Evolutionary conservation across 352 stramenopile genomes (phyloP).

Genomic region (Pythium brachiatum): DNA sequence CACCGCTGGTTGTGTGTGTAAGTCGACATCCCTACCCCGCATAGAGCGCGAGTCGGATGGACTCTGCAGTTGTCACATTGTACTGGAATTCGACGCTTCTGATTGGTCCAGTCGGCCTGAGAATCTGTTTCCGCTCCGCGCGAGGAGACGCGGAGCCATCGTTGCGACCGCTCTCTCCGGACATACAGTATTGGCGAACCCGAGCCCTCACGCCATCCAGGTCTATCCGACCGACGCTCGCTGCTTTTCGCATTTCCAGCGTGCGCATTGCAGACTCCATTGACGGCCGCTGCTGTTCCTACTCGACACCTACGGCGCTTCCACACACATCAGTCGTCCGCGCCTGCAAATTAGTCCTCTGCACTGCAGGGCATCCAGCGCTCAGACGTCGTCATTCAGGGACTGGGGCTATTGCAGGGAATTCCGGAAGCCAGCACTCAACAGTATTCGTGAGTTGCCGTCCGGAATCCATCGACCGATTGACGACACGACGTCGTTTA

Average conservation of each 20-base stretch:
- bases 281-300: no score
- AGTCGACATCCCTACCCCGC: neutral
- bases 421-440: neutral
- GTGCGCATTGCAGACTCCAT: neutral
- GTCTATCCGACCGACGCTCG: neutral
- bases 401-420: neutral
- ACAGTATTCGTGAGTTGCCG: neutral
- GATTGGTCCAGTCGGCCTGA: neutral
- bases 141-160: conserved; percentile 1
- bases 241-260: neutral
- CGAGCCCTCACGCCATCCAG: neutral
- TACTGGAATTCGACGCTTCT: neutral
- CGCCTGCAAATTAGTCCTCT: neutral
- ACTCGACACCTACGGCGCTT: neutral
- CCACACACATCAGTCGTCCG: neutral
- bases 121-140: neutral
- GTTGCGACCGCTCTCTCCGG: conserved; percentile 1
- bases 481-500: neutral
- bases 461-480: conserved; percentile 1
- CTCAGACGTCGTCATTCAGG: neutral
- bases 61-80: conserved; percentile 1
- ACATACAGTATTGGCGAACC: conserved; percentile 1
- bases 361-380: neutral
- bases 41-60: neutral
- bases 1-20: neutral